phyloP scores from a whole-genome alignment of 176 grass and related monocot genomes.

The Aegilops tauschii region DNA sequence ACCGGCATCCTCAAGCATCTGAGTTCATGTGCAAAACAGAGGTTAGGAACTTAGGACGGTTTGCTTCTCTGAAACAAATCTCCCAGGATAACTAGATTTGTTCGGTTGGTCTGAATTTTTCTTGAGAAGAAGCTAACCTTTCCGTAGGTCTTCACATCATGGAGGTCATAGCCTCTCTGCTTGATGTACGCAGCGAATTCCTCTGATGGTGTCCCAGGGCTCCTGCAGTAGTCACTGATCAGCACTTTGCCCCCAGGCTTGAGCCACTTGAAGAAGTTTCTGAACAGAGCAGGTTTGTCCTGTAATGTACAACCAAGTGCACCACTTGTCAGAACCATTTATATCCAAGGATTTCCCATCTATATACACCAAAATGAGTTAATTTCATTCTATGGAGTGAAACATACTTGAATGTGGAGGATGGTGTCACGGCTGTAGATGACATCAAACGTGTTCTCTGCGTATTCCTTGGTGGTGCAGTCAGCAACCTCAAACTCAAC shows the following conservation, averaged over 20 bases:
- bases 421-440: conserved; percentile 98
- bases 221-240: conserved; percentile 95
- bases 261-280: conserved; percentile 89
- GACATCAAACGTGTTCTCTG: conserved; percentile 71
- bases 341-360: neutral
- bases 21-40: neutral
- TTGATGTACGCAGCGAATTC: conserved; percentile 80
- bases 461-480: conserved; percentile 86
- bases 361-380: neutral
- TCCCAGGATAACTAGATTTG: neutral
- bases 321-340: conserved; percentile 11
- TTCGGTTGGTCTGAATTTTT: neutral
- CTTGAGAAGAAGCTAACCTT: conserved; percentile 49
- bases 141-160: conserved; percentile 86
- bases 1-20: conserved; percentile 87
- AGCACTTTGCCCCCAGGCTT: conserved; percentile 93
- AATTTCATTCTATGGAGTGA: neutral
- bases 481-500: conserved; percentile 98
- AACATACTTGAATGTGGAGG: conserved; percentile 86
- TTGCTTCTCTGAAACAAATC: neutral
- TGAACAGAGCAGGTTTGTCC: conserved; percentile 88
- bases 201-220: conserved; percentile 61
- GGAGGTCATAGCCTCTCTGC: conserved; percentile 89
- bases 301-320: conserved; percentile 27
- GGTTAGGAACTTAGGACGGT: conserved; percentile 2